Percentiles rank a stretch among this genome's conserved stretches.
Conservation (phyloP, 1,284 basidiomycete genomes). For the Ceratobasidium sp. region DNA sequence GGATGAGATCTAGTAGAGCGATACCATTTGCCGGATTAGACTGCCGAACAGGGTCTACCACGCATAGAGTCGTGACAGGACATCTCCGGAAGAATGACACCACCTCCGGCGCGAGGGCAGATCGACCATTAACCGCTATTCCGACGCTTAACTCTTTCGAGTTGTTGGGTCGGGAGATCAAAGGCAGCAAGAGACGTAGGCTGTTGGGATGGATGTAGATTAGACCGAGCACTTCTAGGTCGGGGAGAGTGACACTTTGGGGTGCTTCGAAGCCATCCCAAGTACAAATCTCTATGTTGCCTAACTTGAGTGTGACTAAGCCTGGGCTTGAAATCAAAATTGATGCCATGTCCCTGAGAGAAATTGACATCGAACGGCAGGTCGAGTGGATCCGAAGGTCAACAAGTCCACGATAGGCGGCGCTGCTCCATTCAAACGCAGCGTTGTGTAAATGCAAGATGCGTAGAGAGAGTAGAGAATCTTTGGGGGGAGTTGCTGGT, state of each 20-base stretch:
- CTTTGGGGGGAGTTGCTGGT: too few relatives aligned
- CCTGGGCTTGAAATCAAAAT: slow-evolving; percentile 1
- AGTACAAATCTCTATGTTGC: background rate
- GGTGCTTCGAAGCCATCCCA: background rate
- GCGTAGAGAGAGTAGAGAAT: background rate
- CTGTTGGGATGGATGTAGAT: background rate
- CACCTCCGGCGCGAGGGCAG: background rate
- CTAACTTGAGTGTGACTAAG: background rate
- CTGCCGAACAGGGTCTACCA: background rate
- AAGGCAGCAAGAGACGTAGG: background rate
- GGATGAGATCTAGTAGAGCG: background rate
- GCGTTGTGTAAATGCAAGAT: slow-evolving; percentile 3
- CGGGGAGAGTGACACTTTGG: background rate
- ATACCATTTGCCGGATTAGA: background rate
- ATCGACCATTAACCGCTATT: background rate
- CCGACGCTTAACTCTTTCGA: background rate
- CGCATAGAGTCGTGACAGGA: background rate
- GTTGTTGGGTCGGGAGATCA: background rate
- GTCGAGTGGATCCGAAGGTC: background rate
- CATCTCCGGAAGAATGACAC: background rate
- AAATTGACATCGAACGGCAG: background rate
- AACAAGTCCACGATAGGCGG: background rate
- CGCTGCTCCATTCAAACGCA: background rate
- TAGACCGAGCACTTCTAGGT: background rate
- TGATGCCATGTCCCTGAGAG: background rate